Conservation (phyloP, 2,329 filamentous ascomycete genomes). For the Aureobasidium melanogenum region DNA sequence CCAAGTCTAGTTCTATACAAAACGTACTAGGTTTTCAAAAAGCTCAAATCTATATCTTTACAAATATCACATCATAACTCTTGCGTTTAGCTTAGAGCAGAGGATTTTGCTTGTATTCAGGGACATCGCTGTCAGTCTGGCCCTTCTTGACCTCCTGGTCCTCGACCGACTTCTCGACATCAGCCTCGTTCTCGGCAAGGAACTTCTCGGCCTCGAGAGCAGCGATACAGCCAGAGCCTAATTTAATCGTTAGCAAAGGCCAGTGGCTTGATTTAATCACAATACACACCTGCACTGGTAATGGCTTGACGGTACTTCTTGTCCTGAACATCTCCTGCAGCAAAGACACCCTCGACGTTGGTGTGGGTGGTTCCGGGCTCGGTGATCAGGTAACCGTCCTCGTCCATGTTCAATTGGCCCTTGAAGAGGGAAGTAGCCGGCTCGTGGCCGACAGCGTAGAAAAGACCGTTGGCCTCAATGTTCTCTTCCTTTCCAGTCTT, state of each 20-base stretch:
- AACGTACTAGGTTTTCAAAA: background rate
- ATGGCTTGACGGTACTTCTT: slow-evolving; percentile 97
- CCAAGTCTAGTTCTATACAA: background rate
- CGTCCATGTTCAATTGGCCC: slow-evolving; percentile 79
- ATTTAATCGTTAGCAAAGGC: slow-evolving; percentile 8
- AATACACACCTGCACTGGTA: slow-evolving; percentile 76
- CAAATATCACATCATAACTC: background rate
- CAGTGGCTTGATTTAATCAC: background rate
- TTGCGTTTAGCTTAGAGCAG: slow-evolving; percentile 39
- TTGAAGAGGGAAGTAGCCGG: slow-evolving; percentile 87
- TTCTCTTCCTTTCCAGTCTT: slow-evolving; percentile 68
- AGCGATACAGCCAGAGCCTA: slow-evolving; percentile 88
- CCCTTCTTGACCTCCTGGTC: slow-evolving; percentile 42
- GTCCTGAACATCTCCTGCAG: slow-evolving; percentile 95
- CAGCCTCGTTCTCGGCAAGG: slow-evolving; percentile 70
- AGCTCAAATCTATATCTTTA: slow-evolving; percentile 4
- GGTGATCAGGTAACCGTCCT: slow-evolving; percentile 85
- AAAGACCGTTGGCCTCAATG: slow-evolving; percentile 84
- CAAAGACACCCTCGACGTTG: slow-evolving; percentile 85
- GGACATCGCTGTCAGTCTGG: slow-evolving; percentile 41
- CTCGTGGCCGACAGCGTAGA: slow-evolving; percentile 96
- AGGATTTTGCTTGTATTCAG: slow-evolving; percentile 57
- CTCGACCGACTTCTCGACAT: slow-evolving; percentile 36
- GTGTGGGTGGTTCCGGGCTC: slow-evolving; percentile 82
- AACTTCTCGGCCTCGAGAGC: slow-evolving; percentile 94